Evolutionary conservation across 257 asterid genomes (phyloP).

Genomic region (Gentiana macrophylla): DNA sequence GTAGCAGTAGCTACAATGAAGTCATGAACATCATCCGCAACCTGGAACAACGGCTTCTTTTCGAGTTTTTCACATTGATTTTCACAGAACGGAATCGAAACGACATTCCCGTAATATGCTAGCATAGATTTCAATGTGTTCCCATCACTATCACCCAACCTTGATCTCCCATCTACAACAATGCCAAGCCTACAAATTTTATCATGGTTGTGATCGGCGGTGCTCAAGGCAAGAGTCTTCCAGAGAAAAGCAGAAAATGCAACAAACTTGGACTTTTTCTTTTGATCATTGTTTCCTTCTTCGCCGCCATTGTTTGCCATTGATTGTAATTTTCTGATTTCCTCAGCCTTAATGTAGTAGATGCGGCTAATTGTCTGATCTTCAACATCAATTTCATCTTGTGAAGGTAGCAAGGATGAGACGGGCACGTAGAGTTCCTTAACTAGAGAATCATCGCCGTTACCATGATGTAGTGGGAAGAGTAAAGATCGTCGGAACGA

Average conservation of each 20-base stretch:
- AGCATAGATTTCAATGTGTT: background rate
- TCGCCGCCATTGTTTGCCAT: conserved; percentile 21
- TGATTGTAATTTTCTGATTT: conserved; percentile 28
- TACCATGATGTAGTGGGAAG: conserved; percentile 37
- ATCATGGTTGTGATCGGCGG: background rate
- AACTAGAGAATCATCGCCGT: conserved; percentile 17
- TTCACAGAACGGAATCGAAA: conserved; percentile 58
- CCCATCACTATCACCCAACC: conserved; percentile 24
- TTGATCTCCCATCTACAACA: conserved; percentile 9
- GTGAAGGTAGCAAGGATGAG: conserved; percentile 14
- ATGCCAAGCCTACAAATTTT: conserved; percentile 36
- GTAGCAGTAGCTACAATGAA: conserved; percentile 24
- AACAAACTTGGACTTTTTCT: conserved; percentile 39
- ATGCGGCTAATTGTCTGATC: conserved; percentile 5
- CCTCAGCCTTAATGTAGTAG: conserved; percentile 19
- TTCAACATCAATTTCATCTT: conserved; percentile 1
- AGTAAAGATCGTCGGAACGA: conserved; percentile 51
- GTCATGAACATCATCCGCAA: conserved; percentile 35
- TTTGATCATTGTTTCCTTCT: background rate
- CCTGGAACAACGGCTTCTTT: conserved; percentile 28
- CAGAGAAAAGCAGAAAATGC: conserved; percentile 61
- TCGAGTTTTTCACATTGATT: conserved; percentile 24
- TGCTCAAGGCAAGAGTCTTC: conserved; percentile 33
- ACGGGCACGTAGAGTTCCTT: conserved; percentile 27
- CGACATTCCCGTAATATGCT: conserved; percentile 50